phyloP scores from a whole-genome alignment of 305 asterid genomes.

The Rubia tinctorum region DNA sequence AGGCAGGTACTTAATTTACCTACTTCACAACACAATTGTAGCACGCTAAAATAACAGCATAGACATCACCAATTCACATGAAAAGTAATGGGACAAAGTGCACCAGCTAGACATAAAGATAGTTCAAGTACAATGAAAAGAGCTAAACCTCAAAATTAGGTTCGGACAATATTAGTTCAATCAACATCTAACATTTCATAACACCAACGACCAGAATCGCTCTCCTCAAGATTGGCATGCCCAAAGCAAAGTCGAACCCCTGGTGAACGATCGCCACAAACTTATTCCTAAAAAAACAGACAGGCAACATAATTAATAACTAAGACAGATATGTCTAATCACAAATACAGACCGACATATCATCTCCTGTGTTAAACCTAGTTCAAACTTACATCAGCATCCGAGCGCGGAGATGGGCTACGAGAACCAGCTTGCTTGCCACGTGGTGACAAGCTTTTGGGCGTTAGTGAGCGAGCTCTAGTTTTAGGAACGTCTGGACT shows the following conservation, averaged over 20 bases:
- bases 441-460: constrained; percentile 76
- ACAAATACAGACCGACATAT: not conserved
- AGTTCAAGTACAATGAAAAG: constrained; percentile 35
- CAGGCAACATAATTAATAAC: not conserved
- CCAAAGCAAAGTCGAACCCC: constrained; percentile 12
- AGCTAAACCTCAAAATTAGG: constrained; percentile 50
- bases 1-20: not conserved
- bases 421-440: constrained; percentile 54
- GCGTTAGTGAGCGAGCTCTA: constrained; percentile 55
- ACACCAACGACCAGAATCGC: constrained; percentile 30
- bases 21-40: not conserved
- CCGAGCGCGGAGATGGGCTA: constrained; percentile 69
- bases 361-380: not conserved
- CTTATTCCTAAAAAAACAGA: constrained; percentile 45
- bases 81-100: constrained; percentile 23
- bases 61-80: constrained; percentile 23
- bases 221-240: constrained; percentile 26
- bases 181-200: constrained; percentile 48
- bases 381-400: constrained; percentile 61
- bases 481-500: constrained; percentile 34
- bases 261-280: constrained; percentile 14
- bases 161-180: constrained; percentile 32
- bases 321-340: not conserved
- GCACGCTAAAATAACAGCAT: not conserved
- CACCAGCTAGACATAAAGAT: constrained; percentile 21